phyloP scores from a whole-genome alignment of 805 yeast genomes.

The Metschnikowia peoriensis region DNA sequence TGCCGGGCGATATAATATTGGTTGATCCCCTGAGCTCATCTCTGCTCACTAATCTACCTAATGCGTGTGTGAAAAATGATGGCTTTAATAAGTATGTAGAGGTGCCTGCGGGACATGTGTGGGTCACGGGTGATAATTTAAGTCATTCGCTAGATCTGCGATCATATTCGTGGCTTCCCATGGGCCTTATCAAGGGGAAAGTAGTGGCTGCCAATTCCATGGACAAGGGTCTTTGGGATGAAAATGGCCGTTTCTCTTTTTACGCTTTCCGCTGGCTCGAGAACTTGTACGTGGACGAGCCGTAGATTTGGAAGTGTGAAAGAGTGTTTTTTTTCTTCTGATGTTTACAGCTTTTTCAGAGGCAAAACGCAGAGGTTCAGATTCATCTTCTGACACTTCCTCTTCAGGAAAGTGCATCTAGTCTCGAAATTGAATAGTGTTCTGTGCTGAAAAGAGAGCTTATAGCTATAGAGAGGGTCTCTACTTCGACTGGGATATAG shows the following conservation, averaged over 20 bases:
- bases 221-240: slow-evolving; percentile 46
- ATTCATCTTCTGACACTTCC: too few species aligned
- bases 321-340: background rate
- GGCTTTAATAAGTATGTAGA: slow-evolving; percentile 57
- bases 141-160: slow-evolving; percentile 87
- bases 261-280: slow-evolving; percentile 57
- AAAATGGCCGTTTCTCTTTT: slow-evolving; percentile 31
- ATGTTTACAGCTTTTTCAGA: too few species aligned
- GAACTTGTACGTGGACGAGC: slow-evolving; percentile 48
- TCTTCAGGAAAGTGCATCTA: too few species aligned
- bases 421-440: too few species aligned
- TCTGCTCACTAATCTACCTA: slow-evolving; percentile 32
- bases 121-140: slow-evolving; percentile 96
- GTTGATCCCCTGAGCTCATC: slow-evolving; percentile 74
- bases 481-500: too few species aligned
- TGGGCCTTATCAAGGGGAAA: slow-evolving; percentile 86
- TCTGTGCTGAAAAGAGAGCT: too few species aligned
- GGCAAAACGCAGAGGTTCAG: too few species aligned
- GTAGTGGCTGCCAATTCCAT: slow-evolving; percentile 63
- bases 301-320: background rate
- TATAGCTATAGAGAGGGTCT: too few species aligned
- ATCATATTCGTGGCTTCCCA: slow-evolving; percentile 83
- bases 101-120: slow-evolving; percentile 92
- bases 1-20: slow-evolving; percentile 88
- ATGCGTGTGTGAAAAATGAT: slow-evolving; percentile 30